Percentiles rank a stretch among this genome's conserved stretches.
phyloP scores from a whole-genome alignment of 2,329 filamentous ascomycete genomes.

The Tolypocladium endophyticum region DNA sequence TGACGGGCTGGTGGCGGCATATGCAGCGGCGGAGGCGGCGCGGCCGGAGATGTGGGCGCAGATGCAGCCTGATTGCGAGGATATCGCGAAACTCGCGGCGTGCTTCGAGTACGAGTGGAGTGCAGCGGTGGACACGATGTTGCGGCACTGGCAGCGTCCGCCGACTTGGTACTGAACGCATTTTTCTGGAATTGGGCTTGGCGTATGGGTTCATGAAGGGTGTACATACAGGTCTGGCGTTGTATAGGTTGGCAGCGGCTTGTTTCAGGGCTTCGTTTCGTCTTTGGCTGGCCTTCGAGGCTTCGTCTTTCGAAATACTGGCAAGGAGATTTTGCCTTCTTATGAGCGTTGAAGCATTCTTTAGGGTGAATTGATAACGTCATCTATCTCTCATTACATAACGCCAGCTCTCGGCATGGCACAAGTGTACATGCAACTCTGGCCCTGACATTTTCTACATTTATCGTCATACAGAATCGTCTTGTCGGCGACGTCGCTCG shows the following conservation, averaged over 20 bases:
- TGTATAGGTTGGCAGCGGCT: not conserved
- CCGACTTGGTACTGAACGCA: conserved; percentile 41
- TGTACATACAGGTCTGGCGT: not conserved
- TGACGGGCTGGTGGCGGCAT: conserved; percentile 49
- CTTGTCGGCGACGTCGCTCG: not conserved
- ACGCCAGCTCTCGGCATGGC: not conserved
- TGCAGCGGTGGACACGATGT: conserved; percentile 51
- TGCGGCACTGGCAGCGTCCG: conserved; percentile 55
- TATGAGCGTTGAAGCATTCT: not conserved
- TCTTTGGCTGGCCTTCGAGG: not conserved
- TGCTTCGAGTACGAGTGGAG: conserved; percentile 61
- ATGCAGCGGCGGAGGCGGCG: conserved; percentile 49
- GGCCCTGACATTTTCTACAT: not conserved
- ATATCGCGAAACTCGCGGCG: conserved; percentile 46
- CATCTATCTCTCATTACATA: not conserved
- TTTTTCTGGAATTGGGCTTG: not conserved
- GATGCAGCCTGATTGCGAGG: conserved; percentile 40
- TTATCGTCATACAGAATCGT: not conserved
- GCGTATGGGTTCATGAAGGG: not conserved
- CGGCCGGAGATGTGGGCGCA: conserved; percentile 63
- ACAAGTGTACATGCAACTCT: not conserved
- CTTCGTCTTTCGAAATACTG: not conserved
- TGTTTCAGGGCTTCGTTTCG: not conserved
- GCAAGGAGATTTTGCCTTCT: not conserved
- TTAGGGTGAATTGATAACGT: not conserved